Base-by-base conservation (phyloP, 2,329 filamentous ascomycete genomes). In the Sordariomycetes sp. region DNA sequence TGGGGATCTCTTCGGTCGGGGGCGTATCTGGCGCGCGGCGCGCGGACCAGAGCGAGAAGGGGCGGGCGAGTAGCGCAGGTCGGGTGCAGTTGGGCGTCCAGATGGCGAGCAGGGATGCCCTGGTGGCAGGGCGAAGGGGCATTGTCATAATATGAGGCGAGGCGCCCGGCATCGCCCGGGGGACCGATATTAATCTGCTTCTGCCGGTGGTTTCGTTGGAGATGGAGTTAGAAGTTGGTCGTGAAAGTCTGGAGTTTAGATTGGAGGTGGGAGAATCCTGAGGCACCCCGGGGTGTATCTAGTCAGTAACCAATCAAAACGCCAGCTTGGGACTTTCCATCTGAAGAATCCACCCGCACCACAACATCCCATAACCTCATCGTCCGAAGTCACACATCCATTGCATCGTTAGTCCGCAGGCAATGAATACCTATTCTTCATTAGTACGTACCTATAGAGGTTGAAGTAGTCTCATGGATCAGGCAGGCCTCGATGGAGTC, bases 1-100 rank as follows among this genome's bases (percentile, higher is more conserved):
- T 45, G 39, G 54, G 45, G 45, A 39, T 48, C 15, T 12, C 10
- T 2, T 56, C 45, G 32, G 45, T 25, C 55, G n/a, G 32, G n/a
- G 35, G 22, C 32, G 25, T 17, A n/a, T 56, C 55, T 39, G 51
- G 51, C 53, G 42, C 55, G 39, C 17, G 57, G 59, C 17, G 54
- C 72, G 2, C 78, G 62, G 0, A 72, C 72, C 10, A 78, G 78
- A 57, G 80, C 80, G 3, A 81, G 72, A 61, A 81, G 80, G 2
- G 74, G 70, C 3, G 76, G 68, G 58, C 73, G 22, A 15, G 39
- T 15, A 50, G 25, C 10, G 45, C 17, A 10, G 48, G 17, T 36
- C 15, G 34, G n/a, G 45, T 28, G 45, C 17, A 25, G 25, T 17
- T 36, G 24, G 45, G 34, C 35, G 32, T 52, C 12, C 13, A 34